A percentile compares a stretch with the other conserved stretches of the same genome.
Conservation (phyloP, 176 grass and related monocot genomes). For the Aegilops speltoides region DNA sequence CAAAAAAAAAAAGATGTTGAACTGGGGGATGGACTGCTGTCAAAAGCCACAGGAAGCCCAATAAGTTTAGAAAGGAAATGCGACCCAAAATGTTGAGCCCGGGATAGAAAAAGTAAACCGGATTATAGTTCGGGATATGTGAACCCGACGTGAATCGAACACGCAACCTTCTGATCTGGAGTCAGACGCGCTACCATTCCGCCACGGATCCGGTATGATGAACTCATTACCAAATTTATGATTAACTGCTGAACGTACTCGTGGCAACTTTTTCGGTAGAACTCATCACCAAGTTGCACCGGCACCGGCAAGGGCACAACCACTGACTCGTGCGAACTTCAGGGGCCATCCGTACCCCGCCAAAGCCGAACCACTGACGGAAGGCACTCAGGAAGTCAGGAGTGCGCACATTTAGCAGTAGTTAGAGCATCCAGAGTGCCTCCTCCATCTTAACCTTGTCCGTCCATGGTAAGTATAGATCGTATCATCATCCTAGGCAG, state of each 20-base stretch:
- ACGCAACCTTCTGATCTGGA: constrained; percentile 99
- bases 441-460: not conserved
- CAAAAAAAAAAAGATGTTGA: not conserved
- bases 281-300: too few relatives aligned
- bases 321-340: not conserved
- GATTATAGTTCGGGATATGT: constrained; percentile 1
- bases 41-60: not conserved
- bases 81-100: not conserved
- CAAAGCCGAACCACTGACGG: not conserved
- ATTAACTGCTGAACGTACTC: fast-evolving
- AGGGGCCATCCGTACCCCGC: not conserved
- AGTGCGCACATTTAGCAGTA: not conserved
- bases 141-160: constrained; percentile 99
- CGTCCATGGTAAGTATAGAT: constrained; percentile 6
- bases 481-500: not conserved
- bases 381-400: not conserved
- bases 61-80: too few relatives aligned
- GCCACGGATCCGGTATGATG: constrained; percentile 55
- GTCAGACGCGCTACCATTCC: constrained; percentile 99
- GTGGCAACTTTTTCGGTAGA: too few relatives aligned
- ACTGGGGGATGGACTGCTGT: not conserved
- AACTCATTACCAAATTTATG: too few relatives aligned
- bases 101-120: not conserved
- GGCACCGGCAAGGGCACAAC: not conserved
- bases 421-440: not conserved